Conservation (phyloP, 306 rosid genomes). For the Quercus engelmannii region DNA sequence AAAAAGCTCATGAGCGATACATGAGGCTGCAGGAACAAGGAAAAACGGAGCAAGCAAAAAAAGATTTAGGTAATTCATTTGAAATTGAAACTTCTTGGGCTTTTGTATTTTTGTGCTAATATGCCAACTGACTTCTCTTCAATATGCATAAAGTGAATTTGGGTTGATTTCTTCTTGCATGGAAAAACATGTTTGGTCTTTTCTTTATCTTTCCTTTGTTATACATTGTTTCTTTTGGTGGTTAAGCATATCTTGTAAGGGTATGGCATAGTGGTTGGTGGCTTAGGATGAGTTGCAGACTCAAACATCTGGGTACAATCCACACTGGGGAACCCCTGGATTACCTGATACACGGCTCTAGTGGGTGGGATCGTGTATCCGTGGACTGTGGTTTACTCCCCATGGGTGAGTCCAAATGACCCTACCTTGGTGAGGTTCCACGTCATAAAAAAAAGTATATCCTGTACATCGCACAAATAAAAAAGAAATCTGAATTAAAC, state of each 20-base stretch:
- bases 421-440: no score
- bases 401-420: no score
- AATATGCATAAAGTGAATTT: not conserved
- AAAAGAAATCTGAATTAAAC: not conserved
- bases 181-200: not conserved
- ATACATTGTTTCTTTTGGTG: not conserved
- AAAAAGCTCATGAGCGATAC: constrained; percentile 61
- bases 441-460: not conserved
- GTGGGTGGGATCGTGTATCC: no score
- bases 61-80: constrained; percentile 52
- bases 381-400: no score
- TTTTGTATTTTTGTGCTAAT: not conserved
- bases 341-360: no score
- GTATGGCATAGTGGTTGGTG: no score
- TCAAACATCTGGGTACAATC: no score
- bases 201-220: not conserved
- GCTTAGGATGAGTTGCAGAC: no score
- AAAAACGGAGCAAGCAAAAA: constrained; percentile 66
- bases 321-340: no score
- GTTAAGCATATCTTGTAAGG: not conserved
- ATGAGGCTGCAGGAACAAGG: constrained; percentile 77
- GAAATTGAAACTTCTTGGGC: not conserved
- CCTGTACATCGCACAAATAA: not conserved
- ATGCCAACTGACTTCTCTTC: no score
- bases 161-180: not conserved